Evolutionary conservation across 257 asterid genomes (phyloP).

Genomic region (Nyctanthes arbortristis): DNA sequence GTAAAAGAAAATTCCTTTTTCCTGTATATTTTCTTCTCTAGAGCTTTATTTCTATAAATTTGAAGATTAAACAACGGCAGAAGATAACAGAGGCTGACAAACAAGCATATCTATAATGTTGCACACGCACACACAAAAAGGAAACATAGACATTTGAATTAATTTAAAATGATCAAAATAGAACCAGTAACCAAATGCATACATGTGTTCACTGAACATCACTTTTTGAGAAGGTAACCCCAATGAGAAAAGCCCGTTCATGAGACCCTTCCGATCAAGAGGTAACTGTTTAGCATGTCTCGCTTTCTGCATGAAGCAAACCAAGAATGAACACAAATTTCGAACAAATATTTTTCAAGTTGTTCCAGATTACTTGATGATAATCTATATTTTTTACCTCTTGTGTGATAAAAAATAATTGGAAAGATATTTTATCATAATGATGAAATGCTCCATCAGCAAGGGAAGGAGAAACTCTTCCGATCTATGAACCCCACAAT

Average conservation of each 20-base stretch:
- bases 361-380: slow-evolving; percentile 12
- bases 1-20: neutral
- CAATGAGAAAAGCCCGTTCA: slow-evolving; percentile 78
- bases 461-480: slow-evolving; percentile 89
- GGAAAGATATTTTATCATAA: slow-evolving; percentile 89
- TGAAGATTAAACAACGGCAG: neutral
- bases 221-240: slow-evolving; percentile 80
- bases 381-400: slow-evolving; percentile 56
- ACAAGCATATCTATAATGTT: slow-evolving; percentile 7
- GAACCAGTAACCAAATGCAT: slow-evolving; percentile 33
- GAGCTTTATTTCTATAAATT: slow-evolving; percentile 17
- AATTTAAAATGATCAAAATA: slow-evolving; percentile 17
- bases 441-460: slow-evolving; percentile 99
- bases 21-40: slow-evolving; percentile 5
- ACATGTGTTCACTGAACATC: slow-evolving; percentile 82
- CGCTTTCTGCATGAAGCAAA: slow-evolving; percentile 58
- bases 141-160: slow-evolving; percentile 11
- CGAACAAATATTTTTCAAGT: neutral
- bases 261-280: slow-evolving; percentile 72
- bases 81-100: slow-evolving; percentile 3
- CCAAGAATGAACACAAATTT: slow-evolving; percentile 18
- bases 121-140: slow-evolving; percentile 13
- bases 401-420: slow-evolving; percentile 84
- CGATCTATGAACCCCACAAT: slow-evolving; percentile 95
- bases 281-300: slow-evolving; percentile 65